These are phyloP conservation scores for Strobilomyces echinocephalus DNA, from an alignment of 768 basidiomycete genomes.

Conservation along the genomic window DNA sequence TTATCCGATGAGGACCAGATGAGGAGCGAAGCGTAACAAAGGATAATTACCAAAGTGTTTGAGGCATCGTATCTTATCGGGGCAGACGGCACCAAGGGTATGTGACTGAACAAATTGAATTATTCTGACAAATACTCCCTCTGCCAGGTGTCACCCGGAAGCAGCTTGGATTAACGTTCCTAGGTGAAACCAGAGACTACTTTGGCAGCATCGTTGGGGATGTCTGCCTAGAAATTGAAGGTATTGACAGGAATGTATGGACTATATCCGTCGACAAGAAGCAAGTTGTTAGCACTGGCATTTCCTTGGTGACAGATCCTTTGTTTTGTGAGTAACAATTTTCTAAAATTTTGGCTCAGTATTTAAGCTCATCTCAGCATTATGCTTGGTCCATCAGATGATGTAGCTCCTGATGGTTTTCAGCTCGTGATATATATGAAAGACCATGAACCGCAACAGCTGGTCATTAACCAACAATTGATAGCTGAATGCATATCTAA, in stretches of 20 bases:
- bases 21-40: too few species aligned
- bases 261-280: background rate
- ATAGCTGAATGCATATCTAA: conserved; percentile 29
- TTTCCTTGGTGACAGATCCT: conserved; percentile 8
- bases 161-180: conserved; percentile 37
- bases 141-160: conserved; percentile 34
- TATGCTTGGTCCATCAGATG: conserved; percentile 16
- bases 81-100: too few species aligned
- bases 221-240: too few species aligned
- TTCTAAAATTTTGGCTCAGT: background rate
- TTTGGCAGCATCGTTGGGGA: conserved; percentile 21
- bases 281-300: conserved; percentile 19
- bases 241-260: conserved; percentile 24
- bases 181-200: conserved; percentile 34
- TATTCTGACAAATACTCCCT: too few species aligned
- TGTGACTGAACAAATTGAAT: too few species aligned
- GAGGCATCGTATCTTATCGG: too few species aligned
- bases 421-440: conserved; percentile 3
- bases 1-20: too few species aligned
- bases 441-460: conserved; percentile 9
- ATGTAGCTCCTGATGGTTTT: too few species aligned
- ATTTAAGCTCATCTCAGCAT: conserved; percentile 2
- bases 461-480: conserved; percentile 20
- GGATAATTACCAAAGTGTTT: too few species aligned
- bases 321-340: conserved; percentile 3